Evolutionary conservation across 352 stramenopile species (phyloP).

Genomic region (Blastocystis sp.): DNA sequence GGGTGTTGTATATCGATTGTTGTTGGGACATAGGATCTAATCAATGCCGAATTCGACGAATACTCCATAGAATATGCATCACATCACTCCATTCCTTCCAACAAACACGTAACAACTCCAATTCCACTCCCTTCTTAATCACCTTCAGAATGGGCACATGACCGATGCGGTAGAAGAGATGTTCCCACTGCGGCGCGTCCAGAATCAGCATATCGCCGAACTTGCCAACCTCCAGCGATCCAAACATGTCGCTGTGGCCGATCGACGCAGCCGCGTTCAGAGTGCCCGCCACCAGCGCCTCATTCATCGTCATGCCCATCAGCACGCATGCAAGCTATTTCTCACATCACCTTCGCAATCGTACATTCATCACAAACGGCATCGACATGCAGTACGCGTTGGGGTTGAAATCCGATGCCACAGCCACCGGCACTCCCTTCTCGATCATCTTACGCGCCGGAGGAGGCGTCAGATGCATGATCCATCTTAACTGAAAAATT

Average conservation of each 20-base stretch:
- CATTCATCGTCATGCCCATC: constrained; percentile 73
- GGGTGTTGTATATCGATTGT: too few species aligned
- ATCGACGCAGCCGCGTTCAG: constrained; percentile 74
- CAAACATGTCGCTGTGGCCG: constrained; percentile 67
- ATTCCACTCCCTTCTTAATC: constrained; percentile 66
- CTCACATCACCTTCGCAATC: background rate
- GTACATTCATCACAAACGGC: constrained; percentile 68
- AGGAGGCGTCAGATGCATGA: constrained; percentile 69
- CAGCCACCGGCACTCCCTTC: constrained; percentile 66
- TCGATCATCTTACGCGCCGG: constrained; percentile 69
- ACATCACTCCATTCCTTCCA: background rate
- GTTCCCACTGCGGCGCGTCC: constrained; percentile 69
- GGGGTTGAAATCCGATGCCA: constrained; percentile 73
- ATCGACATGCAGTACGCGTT: constrained; percentile 75
- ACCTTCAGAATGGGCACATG: constrained; percentile 70
- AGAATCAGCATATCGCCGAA: constrained; percentile 68
- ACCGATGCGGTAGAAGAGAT: constrained; percentile 74
- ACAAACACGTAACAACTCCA: constrained; percentile 7
- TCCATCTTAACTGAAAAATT: constrained; percentile 56
- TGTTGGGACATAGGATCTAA: background rate
- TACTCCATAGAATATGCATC: background rate
- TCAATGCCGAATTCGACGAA: background rate
- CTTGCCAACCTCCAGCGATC: constrained; percentile 71
- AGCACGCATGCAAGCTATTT: constrained; percentile 71
- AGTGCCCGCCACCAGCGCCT: constrained; percentile 70